Conservation (phyloP, 148 eudicot species). For the Arctostaphylos glauca region DNA sequence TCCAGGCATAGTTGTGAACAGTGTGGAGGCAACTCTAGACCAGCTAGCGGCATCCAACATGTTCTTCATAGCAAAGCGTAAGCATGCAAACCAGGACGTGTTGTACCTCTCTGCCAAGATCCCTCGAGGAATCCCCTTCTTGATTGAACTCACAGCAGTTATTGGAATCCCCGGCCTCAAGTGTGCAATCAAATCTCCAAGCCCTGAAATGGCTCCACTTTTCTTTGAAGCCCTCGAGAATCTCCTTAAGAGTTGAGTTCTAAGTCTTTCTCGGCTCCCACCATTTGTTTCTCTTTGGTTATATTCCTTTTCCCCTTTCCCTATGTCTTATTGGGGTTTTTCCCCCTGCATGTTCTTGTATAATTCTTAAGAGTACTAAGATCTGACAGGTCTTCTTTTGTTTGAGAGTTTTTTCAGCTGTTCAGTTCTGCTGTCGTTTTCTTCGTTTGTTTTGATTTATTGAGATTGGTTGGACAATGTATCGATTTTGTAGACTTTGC, state of each 20-base stretch:
- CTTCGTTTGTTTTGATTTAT: not conserved
- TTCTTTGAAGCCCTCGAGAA: constrained; percentile 82
- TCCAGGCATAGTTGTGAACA: constrained; percentile 61
- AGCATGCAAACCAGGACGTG: constrained; percentile 84
- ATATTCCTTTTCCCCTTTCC: not conserved
- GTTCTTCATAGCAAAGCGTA: constrained; percentile 95
- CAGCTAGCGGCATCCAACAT: constrained; percentile 69
- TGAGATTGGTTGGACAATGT: constrained; percentile 3
- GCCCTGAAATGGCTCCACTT: constrained; percentile 88
- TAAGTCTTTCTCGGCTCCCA: not conserved
- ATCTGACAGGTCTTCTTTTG: not conserved
- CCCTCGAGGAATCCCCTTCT: constrained; percentile 79
- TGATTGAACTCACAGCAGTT: constrained; percentile 83
- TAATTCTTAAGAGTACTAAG: not conserved
- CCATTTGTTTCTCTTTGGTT: not conserved
- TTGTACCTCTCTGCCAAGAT: constrained; percentile 89
- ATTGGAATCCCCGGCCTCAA: constrained; percentile 76
- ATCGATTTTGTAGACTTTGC: not conserved
- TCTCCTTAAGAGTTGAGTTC: constrained; percentile 54
- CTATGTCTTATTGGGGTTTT: not conserved
- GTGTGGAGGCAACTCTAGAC: constrained; percentile 75
- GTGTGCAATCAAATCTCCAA: constrained; percentile 84
- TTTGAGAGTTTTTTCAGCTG: not conserved
- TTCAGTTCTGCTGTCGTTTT: not conserved
- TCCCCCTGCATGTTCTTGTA: constrained; percentile 1